A percentile compares a stretch with the other conserved stretches of the same genome.
Conservation (phyloP, 2,329 filamentous ascomycete species). For the Aspergillus sclerotialis region DNA sequence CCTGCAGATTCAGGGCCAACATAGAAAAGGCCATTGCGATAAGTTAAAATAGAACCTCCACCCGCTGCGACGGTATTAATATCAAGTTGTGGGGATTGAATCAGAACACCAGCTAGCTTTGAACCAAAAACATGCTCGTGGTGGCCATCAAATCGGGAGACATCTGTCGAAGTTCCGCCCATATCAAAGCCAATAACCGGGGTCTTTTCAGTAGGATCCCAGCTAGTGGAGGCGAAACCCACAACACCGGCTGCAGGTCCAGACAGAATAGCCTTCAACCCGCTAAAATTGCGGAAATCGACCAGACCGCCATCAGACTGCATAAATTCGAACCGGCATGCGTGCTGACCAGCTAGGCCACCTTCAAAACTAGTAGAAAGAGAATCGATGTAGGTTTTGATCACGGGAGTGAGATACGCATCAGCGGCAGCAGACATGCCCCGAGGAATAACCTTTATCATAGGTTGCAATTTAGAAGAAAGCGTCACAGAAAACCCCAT, state of each 20-base stretch:
- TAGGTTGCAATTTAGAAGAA: constrained; percentile 72
- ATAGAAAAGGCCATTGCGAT: constrained; percentile 77
- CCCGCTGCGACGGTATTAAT: constrained; percentile 92
- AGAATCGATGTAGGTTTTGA: constrained; percentile 62
- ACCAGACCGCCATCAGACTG: constrained; percentile 74
- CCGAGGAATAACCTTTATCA: constrained; percentile 76
- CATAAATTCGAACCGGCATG: constrained; percentile 89
- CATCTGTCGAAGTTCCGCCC: constrained; percentile 84
- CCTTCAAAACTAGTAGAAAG: constrained; percentile 61
- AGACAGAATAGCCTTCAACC: constrained; percentile 78
- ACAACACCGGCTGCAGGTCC: constrained; percentile 92
- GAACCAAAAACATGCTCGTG: constrained; percentile 93
- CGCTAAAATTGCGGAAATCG: constrained; percentile 61
- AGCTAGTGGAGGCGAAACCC: constrained; percentile 85
- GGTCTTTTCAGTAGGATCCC: constrained; percentile 71
- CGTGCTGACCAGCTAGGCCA: constrained; percentile 67
- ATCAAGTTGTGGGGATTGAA: constrained; percentile 84
- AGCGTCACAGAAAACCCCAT: constrained; percentile 77
- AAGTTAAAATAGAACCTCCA: constrained; percentile 63
- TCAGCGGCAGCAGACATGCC: constrained; percentile 73
- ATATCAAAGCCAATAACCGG: constrained; percentile 95
- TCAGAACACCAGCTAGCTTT: constrained; percentile 81
- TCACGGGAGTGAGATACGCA: constrained; percentile 72
- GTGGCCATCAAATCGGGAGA: constrained; percentile 75
- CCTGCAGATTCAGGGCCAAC: constrained; percentile 86